A percentile compares a stretch with the other conserved stretches of the same genome.
These are phyloP conservation scores for Endoconidiophora laricicola DNA, from an alignment of 2,329 filamentous ascomycete species.

Conservation along the genomic window DNA sequence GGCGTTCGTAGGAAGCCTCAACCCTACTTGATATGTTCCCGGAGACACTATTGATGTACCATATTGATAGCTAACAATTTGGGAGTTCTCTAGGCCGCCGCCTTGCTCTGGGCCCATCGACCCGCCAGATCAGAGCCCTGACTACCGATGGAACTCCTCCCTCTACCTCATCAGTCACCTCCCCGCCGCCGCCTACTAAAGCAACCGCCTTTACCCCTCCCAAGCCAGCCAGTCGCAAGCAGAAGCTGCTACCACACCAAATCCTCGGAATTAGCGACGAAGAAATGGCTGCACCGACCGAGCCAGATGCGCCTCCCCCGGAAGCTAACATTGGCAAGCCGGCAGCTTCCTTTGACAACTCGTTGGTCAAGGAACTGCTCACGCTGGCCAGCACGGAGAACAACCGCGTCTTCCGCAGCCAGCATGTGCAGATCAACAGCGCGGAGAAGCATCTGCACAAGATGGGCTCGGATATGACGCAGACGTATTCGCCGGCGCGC, in stretches of 20 bases:
- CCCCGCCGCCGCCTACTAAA: background rate
- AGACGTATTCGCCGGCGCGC: constrained; percentile 47
- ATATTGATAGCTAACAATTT: background rate
- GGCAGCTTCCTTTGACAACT: constrained; percentile 11
- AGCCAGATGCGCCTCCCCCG: no score
- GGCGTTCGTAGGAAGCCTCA: background rate
- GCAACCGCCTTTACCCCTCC: background rate
- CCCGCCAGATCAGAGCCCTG: constrained; percentile 1
- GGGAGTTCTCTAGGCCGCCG: constrained; percentile 4
- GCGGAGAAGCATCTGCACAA: constrained; percentile 1
- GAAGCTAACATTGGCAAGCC: background rate
- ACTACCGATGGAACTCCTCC: background rate
- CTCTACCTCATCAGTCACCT: background rate
- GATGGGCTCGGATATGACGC: constrained; percentile 29
- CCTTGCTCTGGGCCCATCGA: constrained; percentile 2
- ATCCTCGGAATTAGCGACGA: no score
- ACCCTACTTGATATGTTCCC: background rate
- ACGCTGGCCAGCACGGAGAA: constrained; percentile 8
- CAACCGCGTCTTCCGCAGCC: constrained; percentile 2
- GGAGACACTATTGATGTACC: background rate
- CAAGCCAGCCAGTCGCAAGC: background rate
- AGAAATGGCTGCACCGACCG: no score
- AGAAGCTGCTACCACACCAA: background rate
- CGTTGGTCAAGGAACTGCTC: constrained; percentile 10
- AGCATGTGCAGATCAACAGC: background rate